Percentiles rank a stretch among this genome's conserved stretches.
phyloP scores from a whole-genome alignment of 2,329 filamentous ascomycete species.

The Raffaelea ambrosiae region DNA sequence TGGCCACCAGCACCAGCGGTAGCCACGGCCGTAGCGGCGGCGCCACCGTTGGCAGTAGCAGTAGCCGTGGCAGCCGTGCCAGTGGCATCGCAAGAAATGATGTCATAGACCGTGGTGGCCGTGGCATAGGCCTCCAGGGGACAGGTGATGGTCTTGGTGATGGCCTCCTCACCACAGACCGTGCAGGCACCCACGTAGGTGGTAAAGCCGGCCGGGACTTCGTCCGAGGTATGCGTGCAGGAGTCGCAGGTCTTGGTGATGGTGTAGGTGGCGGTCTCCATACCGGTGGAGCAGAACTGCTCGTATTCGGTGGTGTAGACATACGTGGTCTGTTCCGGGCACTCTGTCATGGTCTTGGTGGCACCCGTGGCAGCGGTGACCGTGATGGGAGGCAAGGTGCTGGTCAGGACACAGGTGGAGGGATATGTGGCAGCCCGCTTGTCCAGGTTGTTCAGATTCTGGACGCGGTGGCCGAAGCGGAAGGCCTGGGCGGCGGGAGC shows the following conservation, averaged over 20 bases:
- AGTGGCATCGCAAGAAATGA: background rate
- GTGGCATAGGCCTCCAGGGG: background rate
- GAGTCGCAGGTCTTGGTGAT: slow-evolving; percentile 14
- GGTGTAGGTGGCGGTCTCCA: slow-evolving; percentile 12
- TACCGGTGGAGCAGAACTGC: slow-evolving; percentile 7
- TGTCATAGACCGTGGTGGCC: background rate
- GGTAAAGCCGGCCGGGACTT: slow-evolving; percentile 11
- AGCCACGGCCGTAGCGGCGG: background rate
- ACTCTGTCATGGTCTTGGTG: background rate
- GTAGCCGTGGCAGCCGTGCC: background rate
- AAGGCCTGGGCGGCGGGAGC: background rate
- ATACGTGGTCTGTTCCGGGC: slow-evolving; percentile 5
- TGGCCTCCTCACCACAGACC: slow-evolving; percentile 5
- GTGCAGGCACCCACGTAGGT: slow-evolving; percentile 11
- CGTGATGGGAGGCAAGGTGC: slow-evolving; percentile 9
- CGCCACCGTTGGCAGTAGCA: background rate
- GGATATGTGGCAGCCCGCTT: background rate
- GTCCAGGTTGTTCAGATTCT: background rate
- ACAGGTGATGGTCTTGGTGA: slow-evolving; percentile 10
- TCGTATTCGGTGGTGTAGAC: slow-evolving; percentile 11
- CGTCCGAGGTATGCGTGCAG: slow-evolving; percentile 4
- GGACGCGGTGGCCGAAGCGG: background rate
- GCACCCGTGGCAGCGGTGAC: background rate
- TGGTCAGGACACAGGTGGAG: slow-evolving; percentile 7
- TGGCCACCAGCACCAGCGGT: background rate